These are phyloP conservation scores for Starmera caribaea DNA, from an alignment of 805 yeast species.

Conservation along the genomic window DNA sequence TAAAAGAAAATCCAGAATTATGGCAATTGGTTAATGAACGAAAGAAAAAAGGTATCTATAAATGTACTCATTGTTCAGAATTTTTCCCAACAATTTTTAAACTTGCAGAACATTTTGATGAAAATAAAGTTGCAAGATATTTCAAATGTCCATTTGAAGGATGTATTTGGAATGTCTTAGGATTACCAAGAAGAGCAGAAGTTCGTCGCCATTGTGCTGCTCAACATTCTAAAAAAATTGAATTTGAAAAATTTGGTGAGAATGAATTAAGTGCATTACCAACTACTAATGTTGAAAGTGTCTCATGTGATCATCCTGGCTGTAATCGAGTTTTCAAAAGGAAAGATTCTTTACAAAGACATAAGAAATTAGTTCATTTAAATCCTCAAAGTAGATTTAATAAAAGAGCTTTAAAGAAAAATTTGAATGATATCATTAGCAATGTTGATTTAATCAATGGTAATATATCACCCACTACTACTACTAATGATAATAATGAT, in stretches of 20 bases:
- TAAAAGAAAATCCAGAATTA: slow-evolving; percentile 17
- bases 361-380: slow-evolving; percentile 39
- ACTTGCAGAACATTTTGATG: slow-evolving; percentile 36
- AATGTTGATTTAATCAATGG: too few relatives aligned
- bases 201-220: slow-evolving; percentile 39
- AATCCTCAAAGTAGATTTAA: slow-evolving; percentile 31
- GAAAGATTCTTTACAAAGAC: slow-evolving; percentile 45
- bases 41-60: slow-evolving; percentile 33
- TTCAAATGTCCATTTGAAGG: slow-evolving; percentile 35
- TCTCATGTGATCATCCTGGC: slow-evolving; percentile 20
- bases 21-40: slow-evolving; percentile 21
- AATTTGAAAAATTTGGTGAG: not conserved
- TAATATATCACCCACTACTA: too few relatives aligned
- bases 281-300: not conserved
- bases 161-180: slow-evolving; percentile 41
- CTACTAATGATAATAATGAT: too few relatives aligned
- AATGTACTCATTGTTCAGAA: slow-evolving; percentile 37
- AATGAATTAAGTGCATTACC: not conserved
- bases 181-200: slow-evolving; percentile 39
- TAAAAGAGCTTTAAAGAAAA: slow-evolving; percentile 20
- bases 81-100: slow-evolving; percentile 27
- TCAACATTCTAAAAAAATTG: slow-evolving; percentile 24
- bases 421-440: not conserved
- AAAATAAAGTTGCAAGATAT: slow-evolving; percentile 25
- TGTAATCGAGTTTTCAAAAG: slow-evolving; percentile 43